Percentiles rank a stretch among this genome's conserved stretches.
These are phyloP conservation scores for Odonthalia washingtoniensis DNA, from an alignment of 31 red algal species.

Conservation along the genomic window DNA sequence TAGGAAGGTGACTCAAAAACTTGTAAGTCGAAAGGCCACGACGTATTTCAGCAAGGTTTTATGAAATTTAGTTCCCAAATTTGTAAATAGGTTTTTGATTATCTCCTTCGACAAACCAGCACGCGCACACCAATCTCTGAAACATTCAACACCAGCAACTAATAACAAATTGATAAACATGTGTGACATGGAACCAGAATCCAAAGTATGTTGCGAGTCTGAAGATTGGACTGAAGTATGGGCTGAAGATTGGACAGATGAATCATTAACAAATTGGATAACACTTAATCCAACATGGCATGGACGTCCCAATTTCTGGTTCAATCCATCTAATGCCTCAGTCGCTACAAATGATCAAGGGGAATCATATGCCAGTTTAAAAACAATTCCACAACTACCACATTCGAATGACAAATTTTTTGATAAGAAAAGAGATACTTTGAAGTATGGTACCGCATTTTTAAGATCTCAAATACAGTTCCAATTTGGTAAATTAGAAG, in stretches of 20 bases:
- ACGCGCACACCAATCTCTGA: too few relatives aligned
- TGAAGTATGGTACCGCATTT: background rate
- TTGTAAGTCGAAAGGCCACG: too few relatives aligned
- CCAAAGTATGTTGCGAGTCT: too few relatives aligned
- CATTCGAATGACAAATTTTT: background rate
- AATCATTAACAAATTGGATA: background rate
- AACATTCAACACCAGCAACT: too few relatives aligned
- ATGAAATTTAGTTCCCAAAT: too few relatives aligned
- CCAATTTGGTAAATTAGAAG: background rate
- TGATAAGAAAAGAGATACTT: background rate
- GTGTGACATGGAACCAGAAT: too few relatives aligned
- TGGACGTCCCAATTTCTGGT: background rate
- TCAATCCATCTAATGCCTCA: background rate
- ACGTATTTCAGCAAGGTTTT: too few relatives aligned
- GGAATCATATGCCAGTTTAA: background rate
- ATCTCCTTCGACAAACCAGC: too few relatives aligned
- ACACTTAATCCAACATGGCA: background rate
- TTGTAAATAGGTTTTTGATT: too few relatives aligned
- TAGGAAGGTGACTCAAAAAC: too few relatives aligned
- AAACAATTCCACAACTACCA: background rate
- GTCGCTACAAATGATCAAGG: background rate
- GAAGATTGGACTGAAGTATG: background rate
- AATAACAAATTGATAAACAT: too few relatives aligned
- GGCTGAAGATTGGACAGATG: background rate
- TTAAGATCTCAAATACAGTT: background rate